Base-by-base conservation (phyloP, 805 yeast species). In the Metschnikowia proteae region DNA sequence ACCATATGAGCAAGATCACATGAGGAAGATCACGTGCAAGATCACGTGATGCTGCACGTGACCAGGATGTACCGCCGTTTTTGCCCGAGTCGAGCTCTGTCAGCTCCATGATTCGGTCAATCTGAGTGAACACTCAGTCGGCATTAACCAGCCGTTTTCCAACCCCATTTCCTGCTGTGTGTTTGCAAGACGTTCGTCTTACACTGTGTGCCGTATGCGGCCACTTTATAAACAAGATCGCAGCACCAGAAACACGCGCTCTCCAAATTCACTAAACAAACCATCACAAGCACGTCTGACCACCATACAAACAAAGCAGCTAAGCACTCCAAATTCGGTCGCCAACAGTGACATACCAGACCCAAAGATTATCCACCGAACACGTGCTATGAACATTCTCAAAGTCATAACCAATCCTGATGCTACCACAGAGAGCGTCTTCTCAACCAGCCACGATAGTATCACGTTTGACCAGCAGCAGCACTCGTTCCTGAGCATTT, bases 401-500 rank as follows among this genome's bases (percentile, higher is more conserved):
- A 40, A 40, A 36, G 36, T 40, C 29, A n/a, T 32, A 22, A 17
- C 34, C 13, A n/a, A 17, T 11, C 32, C 32, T 9, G 31, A 38
- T 13, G 32, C n/a, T 13, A 25, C 32, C n/a, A 13, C 23, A 8
- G 25, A 27, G 5, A 17, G 13, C 5, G 41, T 28, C 22, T 39
- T 39, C 29, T 47, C 49, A 6, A 42, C 39, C n/a, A 29, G n/a
- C 6, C 43, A 28, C n/a, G 26, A 32, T 4, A 32, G 44, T 7
- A 40, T 54, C 3, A 35, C n/a, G 3, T 25, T 43, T 8, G 35
- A 47, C 13, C 50, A 48, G 11, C 31, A 35, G 35, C 50, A 36
- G 45, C 48, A 37, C 23, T 33, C 43, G 38, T 43, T 35, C 38
- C 47, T 53, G 17, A 39, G 42, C 40, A 52, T 48, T 43, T 50